Evolutionary conservation across 148 eudicot genomes (phyloP), one percentile per base, ranked within the genome.

Genomic region (Cornus kousa): DNA sequence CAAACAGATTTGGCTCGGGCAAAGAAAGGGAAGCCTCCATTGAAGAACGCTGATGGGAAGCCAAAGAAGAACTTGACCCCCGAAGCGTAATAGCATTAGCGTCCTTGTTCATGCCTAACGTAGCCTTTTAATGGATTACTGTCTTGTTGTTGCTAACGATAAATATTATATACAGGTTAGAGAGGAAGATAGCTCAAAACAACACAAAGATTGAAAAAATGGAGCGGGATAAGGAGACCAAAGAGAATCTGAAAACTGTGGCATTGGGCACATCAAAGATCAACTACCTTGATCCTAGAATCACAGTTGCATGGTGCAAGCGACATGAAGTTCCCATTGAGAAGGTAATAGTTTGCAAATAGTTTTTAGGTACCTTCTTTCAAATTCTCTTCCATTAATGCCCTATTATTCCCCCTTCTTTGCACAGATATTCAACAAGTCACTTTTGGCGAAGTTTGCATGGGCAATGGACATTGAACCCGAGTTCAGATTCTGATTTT

Each of bases 261-360:
- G 99, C 99, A 5, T 86, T 97, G 85, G 99, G 99, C 65, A 97
- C 99, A 7, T 97, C 99, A 78, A 97, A 92, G 86, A 94, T 97
- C 76, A 97, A 97, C 82, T 97, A 97, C 74, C 94, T 91, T 70
- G 99, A 97, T 80, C 99, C 99, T 20, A 86, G 98, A 82, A 97
- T 97, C 77, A 90, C 99, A 22, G 99, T 97, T 70, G 99, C 99
- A 62, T 96, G 99, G 99, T 96, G 99, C 86, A 96, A 96, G 82
- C 86, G 99, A 83, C 86, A 87, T 20, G 99, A 96, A 84, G 99
- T 96, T 77, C 99, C 99, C 55, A 93, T 96, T 55, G 99, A 96
- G 81, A 96, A 96, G 93, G 99, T 96, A 81, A 70, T 40, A 20
- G 5, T 40, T 46, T 53, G 22, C 43, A 33, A 68, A n/a, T 33